These are phyloP conservation scores for Amanita polypyramis DNA, from an alignment of 768 basidiomycete species.

Conservation along the genomic window DNA sequence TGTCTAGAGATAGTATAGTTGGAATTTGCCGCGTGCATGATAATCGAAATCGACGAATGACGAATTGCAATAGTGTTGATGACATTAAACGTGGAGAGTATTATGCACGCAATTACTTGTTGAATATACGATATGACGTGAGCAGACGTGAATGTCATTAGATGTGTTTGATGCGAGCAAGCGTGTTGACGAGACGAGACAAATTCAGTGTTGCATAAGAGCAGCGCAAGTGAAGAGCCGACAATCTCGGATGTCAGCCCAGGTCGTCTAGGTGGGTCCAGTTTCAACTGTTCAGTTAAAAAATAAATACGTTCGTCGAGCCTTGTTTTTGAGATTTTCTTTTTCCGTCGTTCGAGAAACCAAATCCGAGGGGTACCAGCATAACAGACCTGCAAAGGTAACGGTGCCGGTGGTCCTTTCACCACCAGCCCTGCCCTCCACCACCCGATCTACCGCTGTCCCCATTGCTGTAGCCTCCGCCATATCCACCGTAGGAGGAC, in stretches of 20 bases:
- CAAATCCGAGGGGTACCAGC: conserved; percentile 8
- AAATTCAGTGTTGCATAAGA: conserved; percentile 31
- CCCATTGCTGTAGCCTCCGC: conserved; percentile 15
- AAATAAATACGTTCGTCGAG: conserved; percentile 1
- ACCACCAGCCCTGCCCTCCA: conserved; percentile 37
- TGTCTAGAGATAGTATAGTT: conserved; percentile 7
- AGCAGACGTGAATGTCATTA: conserved; percentile 27
- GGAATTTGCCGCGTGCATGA: neutral
- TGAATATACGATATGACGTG: conserved; percentile 13
- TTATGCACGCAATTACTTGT: conserved; percentile 13
- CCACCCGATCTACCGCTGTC: conserved; percentile 12
- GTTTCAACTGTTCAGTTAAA: conserved; percentile 7
- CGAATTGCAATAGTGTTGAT: neutral
- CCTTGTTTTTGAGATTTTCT: conserved; percentile 21
- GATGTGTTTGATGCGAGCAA: conserved; percentile 17
- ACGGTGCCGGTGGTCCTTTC: conserved; percentile 12
- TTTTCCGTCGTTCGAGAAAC: conserved; percentile 14
- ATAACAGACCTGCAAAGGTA: conserved; percentile 4
- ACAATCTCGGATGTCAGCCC: neutral
- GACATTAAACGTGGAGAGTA: neutral
- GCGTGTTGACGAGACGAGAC: conserved; percentile 7
- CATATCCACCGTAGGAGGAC: conserved; percentile 11
- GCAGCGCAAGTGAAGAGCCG: conserved; percentile 34
- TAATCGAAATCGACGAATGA: neutral
- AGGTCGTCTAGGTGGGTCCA: conserved; percentile 5